Evolutionary conservation across 805 yeast species (phyloP).

Genomic region (Ogataea paraovalis): DNA sequence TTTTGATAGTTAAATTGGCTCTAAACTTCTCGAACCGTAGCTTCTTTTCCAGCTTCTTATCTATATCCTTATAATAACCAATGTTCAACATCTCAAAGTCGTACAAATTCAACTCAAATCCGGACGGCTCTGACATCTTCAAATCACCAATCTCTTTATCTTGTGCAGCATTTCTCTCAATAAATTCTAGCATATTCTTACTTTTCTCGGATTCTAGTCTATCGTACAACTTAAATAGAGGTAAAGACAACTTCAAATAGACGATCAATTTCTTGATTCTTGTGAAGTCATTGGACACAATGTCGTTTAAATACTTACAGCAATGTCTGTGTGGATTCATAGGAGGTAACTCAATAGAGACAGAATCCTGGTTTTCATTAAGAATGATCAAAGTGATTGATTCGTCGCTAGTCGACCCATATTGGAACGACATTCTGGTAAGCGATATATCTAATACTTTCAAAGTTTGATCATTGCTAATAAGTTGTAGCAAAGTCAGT

Average conservation of each 20-base stretch:
- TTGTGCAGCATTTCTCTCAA: constrained; percentile 9
- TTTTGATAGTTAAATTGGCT: constrained; percentile 19
- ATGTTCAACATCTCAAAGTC: constrained; percentile 24
- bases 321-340: constrained; percentile 29
- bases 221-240: constrained; percentile 22
- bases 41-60: constrained; percentile 20
- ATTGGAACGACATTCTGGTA: constrained; percentile 28
- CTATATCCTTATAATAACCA: constrained; percentile 21
- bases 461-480: constrained; percentile 26
- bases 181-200: constrained; percentile 3
- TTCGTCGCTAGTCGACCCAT: constrained; percentile 26
- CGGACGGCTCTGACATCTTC: constrained; percentile 16
- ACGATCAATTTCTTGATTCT: constrained; percentile 25
- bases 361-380: constrained; percentile 17
- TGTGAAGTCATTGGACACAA: constrained; percentile 15
- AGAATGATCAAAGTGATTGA: constrained; percentile 23
- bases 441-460: constrained; percentile 27
- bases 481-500: constrained; percentile 27
- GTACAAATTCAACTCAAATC: constrained; percentile 19
- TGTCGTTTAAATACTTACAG: constrained; percentile 21
- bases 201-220: constrained; percentile 9
- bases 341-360: constrained; percentile 25
- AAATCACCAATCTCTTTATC: constrained; percentile 8
- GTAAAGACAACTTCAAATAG: constrained; percentile 28
- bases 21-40: constrained; percentile 17